These are phyloP conservation scores for Asclepias syriaca DNA, from an alignment of 257 asterid species.

Conservation along the genomic window DNA sequence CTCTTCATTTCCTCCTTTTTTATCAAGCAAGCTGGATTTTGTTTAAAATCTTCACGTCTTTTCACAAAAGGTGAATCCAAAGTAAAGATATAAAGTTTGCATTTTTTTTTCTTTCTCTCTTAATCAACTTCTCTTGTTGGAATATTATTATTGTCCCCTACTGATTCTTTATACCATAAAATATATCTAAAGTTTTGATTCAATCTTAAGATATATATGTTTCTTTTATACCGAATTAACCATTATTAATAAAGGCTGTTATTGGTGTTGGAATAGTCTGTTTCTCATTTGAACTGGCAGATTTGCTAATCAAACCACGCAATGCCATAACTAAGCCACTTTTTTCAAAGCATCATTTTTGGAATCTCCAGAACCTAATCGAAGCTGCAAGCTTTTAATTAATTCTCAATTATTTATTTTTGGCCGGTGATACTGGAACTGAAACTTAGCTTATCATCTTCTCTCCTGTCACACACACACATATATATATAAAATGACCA, in stretches of 20 bases:
- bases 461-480: no score
- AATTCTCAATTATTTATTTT: no score
- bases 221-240: background rate
- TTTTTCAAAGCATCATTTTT: no score
- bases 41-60: conserved; percentile 23
- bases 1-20: background rate
- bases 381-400: no score
- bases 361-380: no score
- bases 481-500: background rate
- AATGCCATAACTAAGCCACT: no score
- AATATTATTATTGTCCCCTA: background rate
- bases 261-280: background rate
- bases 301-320: no score
- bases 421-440: no score
- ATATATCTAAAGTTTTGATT: no score
- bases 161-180: background rate
- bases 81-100: background rate
- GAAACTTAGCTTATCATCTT: no score
- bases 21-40: conserved; percentile 4
- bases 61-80: conserved; percentile 19
- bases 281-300: background rate
- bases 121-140: background rate
- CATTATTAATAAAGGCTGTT: background rate
- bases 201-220: no score
- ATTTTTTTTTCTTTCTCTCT: background rate